Conservation (phyloP, 176 grass and related monocot species). For the Eremochloa ophiuroides region DNA sequence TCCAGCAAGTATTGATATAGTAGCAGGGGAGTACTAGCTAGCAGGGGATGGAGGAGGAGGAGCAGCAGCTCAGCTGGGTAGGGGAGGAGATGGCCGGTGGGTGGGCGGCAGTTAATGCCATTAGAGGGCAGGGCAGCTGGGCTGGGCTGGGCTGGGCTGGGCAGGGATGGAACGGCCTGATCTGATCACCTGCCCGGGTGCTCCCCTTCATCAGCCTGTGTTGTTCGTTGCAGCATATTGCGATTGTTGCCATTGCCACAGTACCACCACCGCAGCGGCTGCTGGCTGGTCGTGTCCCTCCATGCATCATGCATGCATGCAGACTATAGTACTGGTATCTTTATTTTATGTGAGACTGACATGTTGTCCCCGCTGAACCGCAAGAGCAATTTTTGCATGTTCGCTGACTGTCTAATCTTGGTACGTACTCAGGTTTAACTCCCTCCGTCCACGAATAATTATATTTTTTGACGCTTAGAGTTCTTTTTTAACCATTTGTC, state of each 20-base stretch:
- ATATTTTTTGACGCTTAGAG: too few relatives aligned
- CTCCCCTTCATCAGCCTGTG: background rate
- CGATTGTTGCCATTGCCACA: too few relatives aligned
- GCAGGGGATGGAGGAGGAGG: background rate
- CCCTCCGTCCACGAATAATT: too few relatives aligned
- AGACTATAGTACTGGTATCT: too few relatives aligned
- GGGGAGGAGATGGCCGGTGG: slow-evolving; percentile 40
- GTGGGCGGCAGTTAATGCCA: slow-evolving; percentile 52
- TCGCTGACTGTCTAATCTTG: too few relatives aligned
- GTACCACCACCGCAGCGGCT: too few relatives aligned
- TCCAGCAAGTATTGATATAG: slow-evolving; percentile 30
- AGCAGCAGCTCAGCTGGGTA: background rate
- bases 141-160: background rate
- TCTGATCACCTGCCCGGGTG: background rate
- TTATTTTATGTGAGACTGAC: background rate
- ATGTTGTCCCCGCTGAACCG: background rate
- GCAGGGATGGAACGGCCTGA: background rate
- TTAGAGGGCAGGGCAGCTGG: slow-evolving; percentile 5
- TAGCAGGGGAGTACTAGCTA: too few relatives aligned
- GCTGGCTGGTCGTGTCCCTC: background rate
- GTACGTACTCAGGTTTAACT: too few relatives aligned
- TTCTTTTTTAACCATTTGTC: too few relatives aligned
- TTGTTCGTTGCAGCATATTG: too few relatives aligned
- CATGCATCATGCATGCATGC: background rate
- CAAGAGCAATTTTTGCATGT: background rate